Evolutionary conservation across 192 early-diverging fungal species (phyloP), one percentile per base, ranked within the genome.

Genomic region (Coemansia sp.): DNA sequence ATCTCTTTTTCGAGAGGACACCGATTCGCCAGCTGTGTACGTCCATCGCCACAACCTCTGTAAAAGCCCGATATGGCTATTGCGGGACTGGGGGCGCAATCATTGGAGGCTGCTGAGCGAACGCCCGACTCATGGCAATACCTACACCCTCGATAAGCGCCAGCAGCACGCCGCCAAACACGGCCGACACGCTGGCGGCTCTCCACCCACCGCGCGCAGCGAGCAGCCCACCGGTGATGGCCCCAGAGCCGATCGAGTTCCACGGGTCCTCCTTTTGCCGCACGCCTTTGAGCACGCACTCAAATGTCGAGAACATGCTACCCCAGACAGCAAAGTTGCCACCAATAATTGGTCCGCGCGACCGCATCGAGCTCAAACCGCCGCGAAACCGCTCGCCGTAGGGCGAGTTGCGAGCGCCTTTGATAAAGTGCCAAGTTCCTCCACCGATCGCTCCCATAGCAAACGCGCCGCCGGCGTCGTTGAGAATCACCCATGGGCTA

Each of bases 301-400:
- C 97, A 59, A 94, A 92, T 4, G 95, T 89, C 41, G 92, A 93
- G 70, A 98, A 99, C 59, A 99, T 83, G 39, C 93, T 92, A 61
- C 95, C 94, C 97, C 97, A 99, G 6, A 96, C 95, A 5, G 95
- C 97, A 84, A 99, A 99, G 82, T 96, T 96, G 32, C 97, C 97
- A 41, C 93, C 97, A 36, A 92, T 70, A 19, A 95, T 88, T 31
- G 97, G 97, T 10, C 91, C 92, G 46, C 95, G 87, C 31, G 90
- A 86, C 69, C 97, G 96, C 70, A 99, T 86, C 7, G 94, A 81
- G 13, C 86, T 80, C 22, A 97, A 52, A 10, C 91, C 87, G 53
- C 95, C 94, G 8, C 81, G 77, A 68, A 95, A 83, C 48, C 95
- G 85, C 65, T 99, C 97, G 34, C 93, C 89, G 51, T 86, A 89